A percentile compares a stretch with the other conserved stretches of the same genome.
These are phyloP conservation scores for Saccharomyces mikatae DNA, from an alignment of 805 yeast genomes.

Conservation along the genomic window DNA sequence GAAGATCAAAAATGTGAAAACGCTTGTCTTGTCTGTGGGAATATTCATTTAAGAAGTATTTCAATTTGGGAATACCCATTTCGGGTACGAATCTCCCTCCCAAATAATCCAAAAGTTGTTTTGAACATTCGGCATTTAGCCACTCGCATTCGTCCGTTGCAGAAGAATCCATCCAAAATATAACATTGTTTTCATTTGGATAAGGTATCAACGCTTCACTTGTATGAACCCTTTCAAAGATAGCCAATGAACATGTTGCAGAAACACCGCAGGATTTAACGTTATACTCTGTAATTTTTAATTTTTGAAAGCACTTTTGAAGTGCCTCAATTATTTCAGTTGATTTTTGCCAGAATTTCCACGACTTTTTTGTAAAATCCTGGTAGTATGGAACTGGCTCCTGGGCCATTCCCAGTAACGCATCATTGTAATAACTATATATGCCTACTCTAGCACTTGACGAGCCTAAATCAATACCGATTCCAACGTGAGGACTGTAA, in stretches of 20 bases:
- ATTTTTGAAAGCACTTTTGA: slow-evolving; percentile 15
- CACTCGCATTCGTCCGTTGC: slow-evolving; percentile 30
- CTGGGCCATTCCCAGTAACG: slow-evolving; percentile 6
- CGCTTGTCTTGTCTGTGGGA: slow-evolving; percentile 12
- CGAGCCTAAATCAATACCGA: slow-evolving; percentile 48
- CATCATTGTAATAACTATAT: slow-evolving; percentile 12
- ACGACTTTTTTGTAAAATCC: slow-evolving; percentile 14
- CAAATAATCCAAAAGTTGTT: slow-evolving; percentile 17
- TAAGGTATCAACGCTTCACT: slow-evolving; percentile 18
- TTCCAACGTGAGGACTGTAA: slow-evolving; percentile 6
- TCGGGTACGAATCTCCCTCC: slow-evolving; percentile 47
- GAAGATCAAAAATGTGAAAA: slow-evolving; percentile 42
- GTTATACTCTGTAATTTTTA: slow-evolving; percentile 1
- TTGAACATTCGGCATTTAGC: slow-evolving; percentile 25
- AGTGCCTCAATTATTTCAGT: slow-evolving; percentile 33
- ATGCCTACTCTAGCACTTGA: slow-evolving; percentile 39
- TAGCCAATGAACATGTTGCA: slow-evolving; percentile 56
- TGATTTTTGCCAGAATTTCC: slow-evolving; percentile 36
- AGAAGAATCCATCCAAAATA: slow-evolving; percentile 56
- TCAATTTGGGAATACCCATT: slow-evolving; percentile 49
- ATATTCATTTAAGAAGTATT: slow-evolving; percentile 30
- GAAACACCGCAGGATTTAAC: slow-evolving; percentile 34
- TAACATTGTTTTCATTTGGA: slow-evolving; percentile 32
- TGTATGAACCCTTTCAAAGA: slow-evolving; percentile 31
- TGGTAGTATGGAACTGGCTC: slow-evolving; percentile 21